Evolutionary conservation across 805 yeast genomes (phyloP), one percentile per base, ranked within the genome.

Genomic region (Candida sakaeoensis): DNA sequence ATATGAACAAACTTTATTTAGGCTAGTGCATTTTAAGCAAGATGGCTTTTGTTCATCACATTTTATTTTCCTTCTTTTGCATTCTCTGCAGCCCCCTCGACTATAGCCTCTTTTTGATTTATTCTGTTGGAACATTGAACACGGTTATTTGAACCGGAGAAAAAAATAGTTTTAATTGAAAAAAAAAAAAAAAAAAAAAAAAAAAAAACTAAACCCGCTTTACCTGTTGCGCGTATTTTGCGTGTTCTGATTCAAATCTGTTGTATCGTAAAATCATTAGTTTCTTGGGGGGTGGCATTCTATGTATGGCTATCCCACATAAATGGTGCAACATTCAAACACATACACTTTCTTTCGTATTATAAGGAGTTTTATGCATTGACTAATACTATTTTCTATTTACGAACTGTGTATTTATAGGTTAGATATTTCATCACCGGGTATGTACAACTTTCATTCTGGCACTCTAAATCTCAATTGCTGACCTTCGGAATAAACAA

Each of bases 401-500:
- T n/a, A n/a, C n/a, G n/a, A n/a, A n/a, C n/a, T n/a, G n/a, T n/a
- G n/a, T n/a, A n/a, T n/a, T n/a, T n/a, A n/a, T n/a, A n/a, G n/a
- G n/a, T n/a, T n/a, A n/a, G n/a, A n/a, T n/a, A n/a, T n/a, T n/a
- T n/a, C n/a, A n/a, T n/a, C n/a, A n/a, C n/a, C n/a, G n/a, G n/a
- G n/a, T n/a, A 27, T 10, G 31, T 15, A 9, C 6, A 29, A 9
- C 4, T 7, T 23, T 22, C 24, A 44, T 24, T 59, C 63, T 1
- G 83, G 83, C 1, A 74, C 77, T 44, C 63, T 68, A 55, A 77
- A 79, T 51, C 82, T 61, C 27, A 72, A 57, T 41, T 60, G 65
- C 45, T 75, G 78, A 2, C 93, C 95, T 51, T 83, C 89, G 28
- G 68, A 65, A 52, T 90, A 90, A 12, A 95, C 74, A 29, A 75